Conservation (phyloP, 192 early-diverging fungal genomes). For the Backusella australiensis region DNA sequence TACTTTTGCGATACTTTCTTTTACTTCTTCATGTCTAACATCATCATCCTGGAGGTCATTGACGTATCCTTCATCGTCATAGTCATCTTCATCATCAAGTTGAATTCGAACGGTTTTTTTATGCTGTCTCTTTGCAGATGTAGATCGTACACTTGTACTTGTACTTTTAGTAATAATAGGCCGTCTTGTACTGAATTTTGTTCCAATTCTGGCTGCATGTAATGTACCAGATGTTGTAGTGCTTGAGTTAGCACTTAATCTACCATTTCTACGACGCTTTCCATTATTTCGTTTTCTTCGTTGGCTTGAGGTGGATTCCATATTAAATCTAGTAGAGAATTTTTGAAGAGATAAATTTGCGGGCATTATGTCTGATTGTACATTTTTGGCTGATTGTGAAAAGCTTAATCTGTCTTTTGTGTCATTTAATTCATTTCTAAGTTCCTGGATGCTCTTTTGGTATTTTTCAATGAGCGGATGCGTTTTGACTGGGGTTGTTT, state of each 20-base stretch:
- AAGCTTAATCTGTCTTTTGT: constrained; percentile 27
- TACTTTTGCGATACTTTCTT: constrained; percentile 36
- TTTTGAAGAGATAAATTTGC: neutral
- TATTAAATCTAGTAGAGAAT: neutral
- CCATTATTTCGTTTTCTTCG: constrained; percentile 5
- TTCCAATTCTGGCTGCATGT: constrained; percentile 11
- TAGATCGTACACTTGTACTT: neutral
- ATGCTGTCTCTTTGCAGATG: neutral
- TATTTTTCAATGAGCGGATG: constrained; percentile 36
- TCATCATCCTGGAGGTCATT: constrained; percentile 23
- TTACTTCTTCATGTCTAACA: constrained; percentile 25
- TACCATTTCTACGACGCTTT: constrained; percentile 3
- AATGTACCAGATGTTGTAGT: neutral
- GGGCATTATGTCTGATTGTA: neutral
- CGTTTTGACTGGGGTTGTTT: constrained; percentile 8
- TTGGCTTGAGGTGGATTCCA: neutral
- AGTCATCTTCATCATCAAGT: neutral
- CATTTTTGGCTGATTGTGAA: neutral
- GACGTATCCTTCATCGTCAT: constrained; percentile 24
- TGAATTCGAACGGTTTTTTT: constrained; percentile 4
- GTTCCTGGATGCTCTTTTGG: constrained; percentile 24
- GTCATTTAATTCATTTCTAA: constrained; percentile 28
- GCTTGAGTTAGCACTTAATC: constrained; percentile 11
- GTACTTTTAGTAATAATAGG: neutral
- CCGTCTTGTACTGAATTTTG: neutral